These are phyloP conservation scores for Mimosa bimucronata DNA, from an alignment of 306 rosid genomes.

Conservation along the genomic window DNA sequence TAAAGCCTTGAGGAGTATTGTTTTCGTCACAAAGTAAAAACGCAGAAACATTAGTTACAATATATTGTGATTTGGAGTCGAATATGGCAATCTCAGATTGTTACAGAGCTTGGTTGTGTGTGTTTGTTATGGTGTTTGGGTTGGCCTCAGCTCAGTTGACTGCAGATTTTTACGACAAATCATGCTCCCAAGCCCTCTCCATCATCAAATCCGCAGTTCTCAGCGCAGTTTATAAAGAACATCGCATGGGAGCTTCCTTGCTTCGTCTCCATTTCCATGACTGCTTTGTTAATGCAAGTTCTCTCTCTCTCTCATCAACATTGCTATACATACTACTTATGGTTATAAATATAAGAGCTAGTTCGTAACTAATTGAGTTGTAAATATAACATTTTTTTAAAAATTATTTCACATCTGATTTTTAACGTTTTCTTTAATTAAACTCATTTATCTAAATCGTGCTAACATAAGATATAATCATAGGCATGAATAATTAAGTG, in stretches of 20 bases:
- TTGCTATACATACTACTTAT: too few species aligned
- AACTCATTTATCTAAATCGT: too few species aligned
- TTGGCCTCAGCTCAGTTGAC: slow-evolving; percentile 50
- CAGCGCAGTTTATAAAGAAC: slow-evolving; percentile 60
- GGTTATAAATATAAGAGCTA: too few species aligned
- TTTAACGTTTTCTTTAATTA: too few species aligned
- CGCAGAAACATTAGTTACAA: neutral
- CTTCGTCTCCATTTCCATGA: slow-evolving; percentile 74
- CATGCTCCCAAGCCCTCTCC: slow-evolving; percentile 57
- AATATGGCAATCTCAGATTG: slow-evolving; percentile 41
- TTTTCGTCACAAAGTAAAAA: slow-evolving; percentile 23
- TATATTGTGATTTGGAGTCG: neutral
- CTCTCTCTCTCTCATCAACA: neutral
- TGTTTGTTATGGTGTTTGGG: slow-evolving; percentile 34
- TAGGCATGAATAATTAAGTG: too few species aligned
- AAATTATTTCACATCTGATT: too few species aligned
- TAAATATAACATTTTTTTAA: too few species aligned
- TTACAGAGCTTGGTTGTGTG: slow-evolving; percentile 34
- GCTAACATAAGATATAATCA: too few species aligned
- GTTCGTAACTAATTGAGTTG: too few species aligned
- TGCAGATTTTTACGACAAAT: slow-evolving; percentile 43
- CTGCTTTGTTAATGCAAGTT: slow-evolving; percentile 63
- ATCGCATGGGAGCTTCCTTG: slow-evolving; percentile 73
- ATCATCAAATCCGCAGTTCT: slow-evolving; percentile 48
- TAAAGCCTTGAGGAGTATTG: slow-evolving; percentile 24